phyloP scores from a whole-genome alignment of 1,284 basidiomycete species.

The Moesziomyces antarcticus region DNA sequence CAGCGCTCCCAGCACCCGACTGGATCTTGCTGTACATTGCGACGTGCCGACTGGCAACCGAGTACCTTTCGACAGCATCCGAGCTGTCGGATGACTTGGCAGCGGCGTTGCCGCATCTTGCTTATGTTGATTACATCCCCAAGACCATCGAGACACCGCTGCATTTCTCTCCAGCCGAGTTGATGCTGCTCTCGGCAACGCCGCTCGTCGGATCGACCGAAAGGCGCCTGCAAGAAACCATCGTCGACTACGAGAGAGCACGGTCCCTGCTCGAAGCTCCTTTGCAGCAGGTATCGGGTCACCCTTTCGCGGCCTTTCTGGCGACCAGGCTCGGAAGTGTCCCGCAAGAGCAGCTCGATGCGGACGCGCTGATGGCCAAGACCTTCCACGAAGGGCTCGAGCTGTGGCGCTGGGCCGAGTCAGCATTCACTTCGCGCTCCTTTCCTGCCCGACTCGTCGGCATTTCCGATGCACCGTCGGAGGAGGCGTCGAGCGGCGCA shows the following conservation, averaged over 20 bases:
- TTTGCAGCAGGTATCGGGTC: background rate
- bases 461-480: background rate
- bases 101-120: slow-evolving; percentile 15
- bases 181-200: slow-evolving; percentile 41
- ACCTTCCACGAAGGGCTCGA: slow-evolving; percentile 18
- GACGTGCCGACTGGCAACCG: slow-evolving; percentile 8
- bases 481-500: background rate
- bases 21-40: slow-evolving; percentile 47
- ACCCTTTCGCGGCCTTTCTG: background rate
- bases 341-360: background rate
- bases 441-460: slow-evolving; percentile 55
- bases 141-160: slow-evolving; percentile 39
- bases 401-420: slow-evolving; percentile 58
- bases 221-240: slow-evolving; percentile 23
- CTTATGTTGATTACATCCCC: slow-evolving; percentile 51
- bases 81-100: background rate
- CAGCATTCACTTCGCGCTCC: slow-evolving; percentile 49
- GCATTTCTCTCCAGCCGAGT: slow-evolving; percentile 36
- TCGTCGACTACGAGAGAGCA: slow-evolving; percentile 13
- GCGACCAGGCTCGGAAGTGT: background rate
- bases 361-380: slow-evolving; percentile 3
- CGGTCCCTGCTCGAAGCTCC: background rate
- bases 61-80: background rate
- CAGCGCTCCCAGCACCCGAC: slow-evolving; percentile 11
- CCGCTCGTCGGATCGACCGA: slow-evolving; percentile 43